Base-by-base conservation (phyloP, 805 yeast genomes). In the Metschnikowia bowlesiae region DNA sequence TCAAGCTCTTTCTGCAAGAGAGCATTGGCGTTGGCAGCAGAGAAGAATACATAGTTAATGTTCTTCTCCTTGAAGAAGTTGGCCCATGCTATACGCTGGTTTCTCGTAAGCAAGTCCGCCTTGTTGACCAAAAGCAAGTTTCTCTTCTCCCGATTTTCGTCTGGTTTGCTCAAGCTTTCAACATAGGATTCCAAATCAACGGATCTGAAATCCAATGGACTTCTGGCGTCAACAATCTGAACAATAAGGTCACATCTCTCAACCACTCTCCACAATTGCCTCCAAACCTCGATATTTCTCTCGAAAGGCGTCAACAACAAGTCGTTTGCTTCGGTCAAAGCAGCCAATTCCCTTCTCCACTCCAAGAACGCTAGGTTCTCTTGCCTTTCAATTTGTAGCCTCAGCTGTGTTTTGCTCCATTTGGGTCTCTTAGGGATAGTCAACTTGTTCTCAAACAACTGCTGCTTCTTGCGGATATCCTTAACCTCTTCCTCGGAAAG, bases 151-250 rank as follows among this genome's bases (percentile, higher is more conserved):
- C 61, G 59, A 50, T 63, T 63, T 18, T 64, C 57, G 42, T 66
- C 73, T n/a, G 83, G 81, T 56, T 85, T 84, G 54, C 65, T 64
- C 41, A 89, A 64, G 56, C 88, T 96, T 49, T 78, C 74, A 18
- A 90, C 97, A 63, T 94, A 94, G 26, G 69, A 76, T 57, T 88
- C 98, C 63, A 89, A 77, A 70, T 94, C 98, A 28, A 80, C 80
- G 1, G 97, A 90, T 65, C 98, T 80, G 73, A 89, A 94, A 53
- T 89, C 75, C 51, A 91, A 70, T 5, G 99, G 99, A 64, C 89
- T 90, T 70, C 99, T 80, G 10, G 97, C 98, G 72, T 94, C 99
- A 30, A 94, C 98, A 73, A 94, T 94, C 67, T 94, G 99, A 6
- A 94, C 97, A 37, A 94, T 82, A 60, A 94, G 76, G 67, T 92